Conservation (phyloP, 257 asterid species). For the Coffea eugenioides region DNA sequence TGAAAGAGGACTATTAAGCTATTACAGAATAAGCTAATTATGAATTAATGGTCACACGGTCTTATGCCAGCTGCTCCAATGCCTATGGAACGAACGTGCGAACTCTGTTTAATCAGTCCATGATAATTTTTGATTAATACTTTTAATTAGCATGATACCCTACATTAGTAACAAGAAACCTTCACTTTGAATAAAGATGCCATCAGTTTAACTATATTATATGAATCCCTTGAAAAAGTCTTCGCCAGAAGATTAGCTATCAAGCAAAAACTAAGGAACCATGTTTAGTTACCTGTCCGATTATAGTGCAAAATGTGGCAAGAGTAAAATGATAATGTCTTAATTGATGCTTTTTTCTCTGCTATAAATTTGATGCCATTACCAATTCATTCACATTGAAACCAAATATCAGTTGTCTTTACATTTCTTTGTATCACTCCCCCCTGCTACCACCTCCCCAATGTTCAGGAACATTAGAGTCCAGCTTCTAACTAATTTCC, state of each 20-base stretch:
- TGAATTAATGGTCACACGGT: conserved; percentile 18
- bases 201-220: neutral
- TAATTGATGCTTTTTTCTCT: neutral
- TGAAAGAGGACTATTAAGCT: neutral
- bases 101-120: conserved; percentile 2
- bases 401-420: neutral
- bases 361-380: neutral
- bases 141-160: neutral
- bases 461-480: conserved; percentile 6
- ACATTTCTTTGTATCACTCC: neutral
- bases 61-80: conserved; percentile 15
- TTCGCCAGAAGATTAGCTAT: neutral
- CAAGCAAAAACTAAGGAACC: neutral
- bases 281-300: neutral
- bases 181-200: neutral
- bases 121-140: conserved; percentile 10
- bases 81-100: conserved; percentile 8
- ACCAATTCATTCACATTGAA: neutral
- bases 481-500: neutral
- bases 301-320: neutral
- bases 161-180: neutral
- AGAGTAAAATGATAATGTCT: no score
- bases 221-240: neutral
- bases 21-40: neutral
- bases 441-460: neutral